Conservation (phyloP, 2,329 filamentous ascomycete genomes). For the Ophiognomonia clavigignenti-juglandacearum region DNA sequence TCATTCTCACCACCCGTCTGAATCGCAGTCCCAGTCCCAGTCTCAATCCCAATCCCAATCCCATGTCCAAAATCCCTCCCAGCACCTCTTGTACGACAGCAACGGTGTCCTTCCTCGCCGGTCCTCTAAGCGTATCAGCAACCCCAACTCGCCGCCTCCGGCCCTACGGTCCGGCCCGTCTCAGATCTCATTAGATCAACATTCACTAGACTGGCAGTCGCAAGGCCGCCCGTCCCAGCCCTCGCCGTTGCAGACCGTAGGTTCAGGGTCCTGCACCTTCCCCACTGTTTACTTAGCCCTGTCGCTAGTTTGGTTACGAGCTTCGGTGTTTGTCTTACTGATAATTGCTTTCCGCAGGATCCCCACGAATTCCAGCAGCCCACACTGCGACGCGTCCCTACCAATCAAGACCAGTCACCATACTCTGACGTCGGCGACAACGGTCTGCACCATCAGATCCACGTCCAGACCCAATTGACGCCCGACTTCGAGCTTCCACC, state of each 20-base stretch:
- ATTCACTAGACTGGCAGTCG: constrained; percentile 28
- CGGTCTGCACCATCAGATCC: constrained; percentile 34
- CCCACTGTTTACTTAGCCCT: no score
- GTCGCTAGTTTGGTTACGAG: background rate
- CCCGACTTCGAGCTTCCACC: constrained; percentile 33
- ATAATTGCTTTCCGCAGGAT: constrained; percentile 27
- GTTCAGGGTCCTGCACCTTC: constrained; percentile 30
- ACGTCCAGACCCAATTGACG: constrained; percentile 30
- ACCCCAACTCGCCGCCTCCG: constrained; percentile 29
- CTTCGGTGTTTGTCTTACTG: background rate
- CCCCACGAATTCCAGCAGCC: constrained; percentile 33
- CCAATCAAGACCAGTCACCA: constrained; percentile 34
- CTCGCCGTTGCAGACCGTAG: constrained; percentile 41
- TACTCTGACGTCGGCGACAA: constrained; percentile 39
- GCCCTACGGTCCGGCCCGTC: constrained; percentile 37
- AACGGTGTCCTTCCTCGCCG: constrained; percentile 44
- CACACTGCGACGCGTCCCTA: constrained; percentile 44
- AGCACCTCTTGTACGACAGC: constrained; percentile 42
- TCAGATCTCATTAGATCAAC: constrained; percentile 33
- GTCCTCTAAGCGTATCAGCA: constrained; percentile 54
- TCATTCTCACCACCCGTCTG: constrained; percentile 20
- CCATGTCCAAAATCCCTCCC: constrained; percentile 20
- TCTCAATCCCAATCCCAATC: constrained; percentile 19
- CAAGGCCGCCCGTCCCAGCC: constrained; percentile 29
- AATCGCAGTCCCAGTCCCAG: constrained; percentile 18